Percentiles rank a stretch among this genome's conserved stretches.
Evolutionary conservation across 768 basidiomycete species (phyloP).

Genomic region (Termitomyces sp.): DNA sequence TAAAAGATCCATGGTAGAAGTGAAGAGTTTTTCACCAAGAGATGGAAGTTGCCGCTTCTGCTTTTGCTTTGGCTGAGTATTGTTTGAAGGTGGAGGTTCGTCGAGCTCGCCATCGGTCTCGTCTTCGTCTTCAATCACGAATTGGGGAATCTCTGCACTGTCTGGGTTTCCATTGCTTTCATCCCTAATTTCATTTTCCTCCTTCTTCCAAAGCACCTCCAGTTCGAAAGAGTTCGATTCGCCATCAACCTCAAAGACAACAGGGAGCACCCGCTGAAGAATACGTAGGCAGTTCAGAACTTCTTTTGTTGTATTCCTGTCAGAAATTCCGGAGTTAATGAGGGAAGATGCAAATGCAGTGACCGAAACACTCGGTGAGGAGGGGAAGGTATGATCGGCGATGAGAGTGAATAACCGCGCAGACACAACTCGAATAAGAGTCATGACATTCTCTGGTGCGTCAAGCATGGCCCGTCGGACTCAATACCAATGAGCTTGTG

Average conservation of each 20-base stretch:
- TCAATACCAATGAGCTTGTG: constrained; percentile 23
- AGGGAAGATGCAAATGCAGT: constrained; percentile 65
- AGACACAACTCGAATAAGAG: constrained; percentile 68
- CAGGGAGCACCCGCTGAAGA: constrained; percentile 82
- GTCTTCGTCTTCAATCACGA: constrained; percentile 80
- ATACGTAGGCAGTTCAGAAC: constrained; percentile 91
- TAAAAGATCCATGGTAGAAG: constrained; percentile 75
- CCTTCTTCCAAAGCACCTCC: constrained; percentile 78
- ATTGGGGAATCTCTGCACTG: constrained; percentile 46
- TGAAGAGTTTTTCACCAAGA: constrained; percentile 75
- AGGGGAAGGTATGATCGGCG: constrained; percentile 77
- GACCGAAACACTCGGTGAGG: constrained; percentile 47
- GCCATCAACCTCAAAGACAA: constrained; percentile 78
- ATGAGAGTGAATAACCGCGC: constrained; percentile 68
- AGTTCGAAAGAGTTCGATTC: constrained; percentile 70
- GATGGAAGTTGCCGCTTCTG: constrained; percentile 53
- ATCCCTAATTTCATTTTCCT: constrained; percentile 37
- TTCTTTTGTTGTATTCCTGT: constrained; percentile 74
- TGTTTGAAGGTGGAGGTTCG: constrained; percentile 11
- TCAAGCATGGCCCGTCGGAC: constrained; percentile 78
- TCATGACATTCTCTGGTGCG: constrained; percentile 83
- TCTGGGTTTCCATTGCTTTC: constrained; percentile 9
- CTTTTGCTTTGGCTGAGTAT: constrained; percentile 30
- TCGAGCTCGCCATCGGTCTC: constrained; percentile 14
- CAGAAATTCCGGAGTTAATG: constrained; percentile 52